These are phyloP conservation scores for Paramecium primaurelia DNA, from an alignment of 73 alveolate genomes.

Conservation along the genomic window DNA sequence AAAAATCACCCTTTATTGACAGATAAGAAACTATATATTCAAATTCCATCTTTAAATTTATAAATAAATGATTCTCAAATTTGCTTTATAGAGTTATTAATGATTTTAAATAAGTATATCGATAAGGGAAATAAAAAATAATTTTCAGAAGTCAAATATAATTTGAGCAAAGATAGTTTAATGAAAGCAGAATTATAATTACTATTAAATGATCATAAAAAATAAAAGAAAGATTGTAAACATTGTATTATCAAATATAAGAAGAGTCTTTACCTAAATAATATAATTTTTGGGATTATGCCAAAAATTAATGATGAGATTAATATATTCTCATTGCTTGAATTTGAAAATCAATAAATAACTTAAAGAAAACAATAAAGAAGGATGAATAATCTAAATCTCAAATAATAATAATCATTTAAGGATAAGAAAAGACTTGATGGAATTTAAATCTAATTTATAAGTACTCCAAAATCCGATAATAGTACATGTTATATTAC, in stretches of 20 bases:
- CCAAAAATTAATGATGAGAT: neutral
- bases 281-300: neutral
- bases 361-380: neutral
- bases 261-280: neutral
- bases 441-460: neutral
- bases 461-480: neutral
- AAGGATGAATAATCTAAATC: neutral
- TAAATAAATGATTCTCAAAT: neutral
- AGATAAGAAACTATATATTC: neutral
- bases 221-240: neutral
- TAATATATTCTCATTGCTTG: neutral
- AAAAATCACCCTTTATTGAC: conserved; percentile 1
- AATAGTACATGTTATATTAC: neutral
- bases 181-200: neutral
- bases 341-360: neutral
- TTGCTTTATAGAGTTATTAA: neutral
- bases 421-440: neutral
- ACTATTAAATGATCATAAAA: neutral
- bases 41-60: neutral
- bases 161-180: neutral
- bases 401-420: neutral
- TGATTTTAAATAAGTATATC: neutral
- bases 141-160: neutral
- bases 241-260: conserved; percentile 21
- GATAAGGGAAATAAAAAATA: neutral